Evolutionary conservation across 805 yeast genomes (phyloP).

Genomic region (Metschnikowia drakensbergensis): DNA sequence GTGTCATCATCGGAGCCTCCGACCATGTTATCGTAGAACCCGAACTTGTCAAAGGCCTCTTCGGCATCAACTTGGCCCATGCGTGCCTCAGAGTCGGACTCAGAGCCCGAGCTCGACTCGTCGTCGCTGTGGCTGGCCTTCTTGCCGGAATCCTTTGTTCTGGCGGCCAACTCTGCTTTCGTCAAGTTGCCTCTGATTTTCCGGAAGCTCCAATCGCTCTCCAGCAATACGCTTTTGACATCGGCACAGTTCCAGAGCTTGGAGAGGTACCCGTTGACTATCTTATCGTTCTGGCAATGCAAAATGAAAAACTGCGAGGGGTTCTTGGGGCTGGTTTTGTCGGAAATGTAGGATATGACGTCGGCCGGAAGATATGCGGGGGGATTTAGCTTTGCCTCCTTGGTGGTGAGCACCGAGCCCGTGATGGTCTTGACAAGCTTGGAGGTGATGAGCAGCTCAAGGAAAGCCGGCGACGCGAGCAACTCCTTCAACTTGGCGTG

Average conservation of each 20-base stretch:
- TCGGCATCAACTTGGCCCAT: constrained; percentile 19
- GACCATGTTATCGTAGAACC: constrained; percentile 36
- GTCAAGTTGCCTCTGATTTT: constrained; percentile 46
- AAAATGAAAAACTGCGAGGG: constrained; percentile 47
- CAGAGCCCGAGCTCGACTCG: constrained; percentile 16
- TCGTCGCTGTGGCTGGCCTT: constrained; percentile 17
- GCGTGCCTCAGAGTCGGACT: constrained; percentile 14
- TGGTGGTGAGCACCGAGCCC: constrained; percentile 25
- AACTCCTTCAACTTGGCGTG: constrained; percentile 20
- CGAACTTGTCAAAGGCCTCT: constrained; percentile 30
- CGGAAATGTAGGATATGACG: constrained; percentile 20
- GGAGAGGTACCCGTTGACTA: constrained; percentile 45
- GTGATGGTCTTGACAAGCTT: constrained; percentile 30
- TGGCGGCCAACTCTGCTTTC: constrained; percentile 31
- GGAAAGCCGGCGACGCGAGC: constrained; percentile 18
- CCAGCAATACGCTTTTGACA: constrained; percentile 32
- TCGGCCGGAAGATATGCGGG: constrained; percentile 35
- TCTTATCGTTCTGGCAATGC: constrained; percentile 38
- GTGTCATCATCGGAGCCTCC: constrained; percentile 44
- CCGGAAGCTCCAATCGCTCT: constrained; percentile 43
- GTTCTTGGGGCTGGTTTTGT: constrained; percentile 32
- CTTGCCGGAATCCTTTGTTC: constrained; percentile 22
- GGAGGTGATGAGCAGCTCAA: constrained; percentile 28
- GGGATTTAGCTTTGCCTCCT: constrained; percentile 28
- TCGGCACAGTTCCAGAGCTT: constrained; percentile 43